These are phyloP conservation scores for Trichoderma sp. DNA, from an alignment of 2,329 filamentous ascomycete genomes.

Conservation along the genomic window DNA sequence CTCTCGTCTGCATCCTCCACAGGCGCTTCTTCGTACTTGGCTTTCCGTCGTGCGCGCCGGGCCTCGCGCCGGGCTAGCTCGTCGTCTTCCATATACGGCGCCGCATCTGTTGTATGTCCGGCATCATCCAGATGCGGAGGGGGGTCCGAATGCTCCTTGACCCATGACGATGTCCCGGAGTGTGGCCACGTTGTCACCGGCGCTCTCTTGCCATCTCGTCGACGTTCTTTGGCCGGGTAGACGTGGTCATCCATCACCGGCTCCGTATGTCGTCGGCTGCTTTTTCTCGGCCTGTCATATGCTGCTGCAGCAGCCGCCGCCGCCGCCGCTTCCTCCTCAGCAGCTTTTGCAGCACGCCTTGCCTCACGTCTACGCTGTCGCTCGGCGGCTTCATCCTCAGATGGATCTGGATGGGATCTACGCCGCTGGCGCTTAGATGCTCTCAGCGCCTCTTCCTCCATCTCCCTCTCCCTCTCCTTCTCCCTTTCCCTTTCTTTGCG, in stretches of 20 bases:
- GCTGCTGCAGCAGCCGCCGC: conserved; percentile 19
- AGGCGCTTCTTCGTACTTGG: conserved; percentile 42
- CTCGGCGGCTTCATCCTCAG: conserved; percentile 53
- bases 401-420: conserved; percentile 43
- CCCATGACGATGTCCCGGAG: conserved; percentile 64
- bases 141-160: conserved; percentile 62
- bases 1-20: conserved; percentile 46
- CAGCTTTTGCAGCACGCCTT: conserved; percentile 44
- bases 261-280: conserved; percentile 43
- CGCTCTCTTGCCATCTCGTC: conserved; percentile 36
- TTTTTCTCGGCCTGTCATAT: conserved; percentile 32
- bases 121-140: conserved; percentile 45
- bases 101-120: conserved; percentile 35
- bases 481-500: conserved; percentile 47
- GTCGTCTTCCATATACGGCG: conserved; percentile 42
- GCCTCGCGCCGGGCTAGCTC: conserved; percentile 52
- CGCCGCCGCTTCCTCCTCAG: conserved; percentile 37
- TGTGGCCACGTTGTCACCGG: conserved; percentile 55
- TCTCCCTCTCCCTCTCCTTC: conserved; percentile 38
- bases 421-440: conserved; percentile 50
- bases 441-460: conserved; percentile 46
- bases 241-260: conserved; percentile 46
- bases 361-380: conserved; percentile 55
- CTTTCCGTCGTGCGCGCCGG: conserved; percentile 45
- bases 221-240: conserved; percentile 41